Evolutionary conservation across 345 rosid genomes (phyloP), one percentile per base, ranked within the genome.

Genomic region (Boechera stricta): DNA sequence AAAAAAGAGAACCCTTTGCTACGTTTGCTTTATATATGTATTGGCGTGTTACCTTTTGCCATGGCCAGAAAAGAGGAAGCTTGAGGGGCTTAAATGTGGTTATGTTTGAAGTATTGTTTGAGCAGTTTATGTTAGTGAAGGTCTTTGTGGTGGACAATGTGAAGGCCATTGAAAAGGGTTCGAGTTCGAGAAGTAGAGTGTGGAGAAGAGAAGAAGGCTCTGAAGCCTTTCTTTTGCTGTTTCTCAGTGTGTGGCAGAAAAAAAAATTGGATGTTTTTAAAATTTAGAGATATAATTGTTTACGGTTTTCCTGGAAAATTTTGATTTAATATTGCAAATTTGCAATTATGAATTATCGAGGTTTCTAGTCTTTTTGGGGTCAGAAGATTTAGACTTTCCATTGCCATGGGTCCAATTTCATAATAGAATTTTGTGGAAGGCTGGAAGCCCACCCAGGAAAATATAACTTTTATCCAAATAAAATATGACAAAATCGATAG

Each of bases 61-160:
- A 88, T 68, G 97, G 92, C 98, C 98, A 94, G 72, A 91, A 81
- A 5, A 84, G 81, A 71, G 93, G 98, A 48, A 86, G 81, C 81
- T 89, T 91, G 58, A 82, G 81, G 59, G 91, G 69, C 75, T 80
- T 90, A 71, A 88, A 84, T 72, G 78, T 68, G 79, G 75, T 53
- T 67, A 59, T 76, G 31, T 76, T 81, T n/a, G 79, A 87, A 69
- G 86, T 56, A 54, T 56, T 69, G 72, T 74, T 75, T 38, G 81
- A 71, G 73, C 86, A 83, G 75, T 78, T 66, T 60, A 86, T 80
- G 62, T 67, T 69, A 11, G 62, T 71, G 68, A 71, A 64, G n/a
- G 72, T 71, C 67, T 64, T 77, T 47, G 55, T 66, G 16, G 77
- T 49, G 5, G 85, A 79, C 73, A 78, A n/a, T 35, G 88, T 77